Percentiles rank a stretch among this genome's conserved stretches.
Evolutionary conservation across 768 basidiomycete species (phyloP).

Genomic region (Termitomyces sp.): DNA sequence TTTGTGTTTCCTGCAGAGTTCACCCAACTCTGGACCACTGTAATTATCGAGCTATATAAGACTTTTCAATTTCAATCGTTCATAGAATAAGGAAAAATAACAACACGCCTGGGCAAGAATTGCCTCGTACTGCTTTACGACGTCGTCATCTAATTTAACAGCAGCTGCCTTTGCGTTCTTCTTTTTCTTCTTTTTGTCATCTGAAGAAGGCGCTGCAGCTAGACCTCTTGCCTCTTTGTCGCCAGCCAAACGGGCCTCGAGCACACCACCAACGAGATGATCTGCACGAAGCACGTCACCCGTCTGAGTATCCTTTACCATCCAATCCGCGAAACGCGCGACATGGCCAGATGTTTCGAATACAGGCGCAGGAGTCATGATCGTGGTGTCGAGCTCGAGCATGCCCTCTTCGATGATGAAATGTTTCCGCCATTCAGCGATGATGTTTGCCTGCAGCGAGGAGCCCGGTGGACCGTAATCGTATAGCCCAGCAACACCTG

Average conservation of each 20-base stretch:
- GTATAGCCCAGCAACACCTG: constrained; percentile 95
- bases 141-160: constrained; percentile 70
- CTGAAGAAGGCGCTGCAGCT: constrained; percentile 54
- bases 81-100: neutral
- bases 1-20: constrained; percentile 74
- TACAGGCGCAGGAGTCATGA: constrained; percentile 93
- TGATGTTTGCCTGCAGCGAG: constrained; percentile 93
- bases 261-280: constrained; percentile 90
- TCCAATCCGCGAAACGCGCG: constrained; percentile 98
- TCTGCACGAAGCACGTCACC: constrained; percentile 96
- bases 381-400: constrained; percentile 97
- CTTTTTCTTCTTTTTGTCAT: constrained; percentile 78
- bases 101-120: constrained; percentile 82
- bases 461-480: constrained; percentile 98
- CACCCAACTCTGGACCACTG: constrained; percentile 83
- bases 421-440: constrained; percentile 94
- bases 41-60: constrained; percentile 89
- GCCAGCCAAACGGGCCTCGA: constrained; percentile 86
- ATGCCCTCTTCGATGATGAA: constrained; percentile 98
- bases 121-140: constrained; percentile 73
- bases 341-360: constrained; percentile 98
- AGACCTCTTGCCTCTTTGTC: constrained; percentile 86
- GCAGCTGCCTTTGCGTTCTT: constrained; percentile 65
- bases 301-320: constrained; percentile 95
- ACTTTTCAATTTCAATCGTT: neutral